Evolutionary conservation across 331 rosid genomes (phyloP).

Genomic region (Telfairia occidentalis): DNA sequence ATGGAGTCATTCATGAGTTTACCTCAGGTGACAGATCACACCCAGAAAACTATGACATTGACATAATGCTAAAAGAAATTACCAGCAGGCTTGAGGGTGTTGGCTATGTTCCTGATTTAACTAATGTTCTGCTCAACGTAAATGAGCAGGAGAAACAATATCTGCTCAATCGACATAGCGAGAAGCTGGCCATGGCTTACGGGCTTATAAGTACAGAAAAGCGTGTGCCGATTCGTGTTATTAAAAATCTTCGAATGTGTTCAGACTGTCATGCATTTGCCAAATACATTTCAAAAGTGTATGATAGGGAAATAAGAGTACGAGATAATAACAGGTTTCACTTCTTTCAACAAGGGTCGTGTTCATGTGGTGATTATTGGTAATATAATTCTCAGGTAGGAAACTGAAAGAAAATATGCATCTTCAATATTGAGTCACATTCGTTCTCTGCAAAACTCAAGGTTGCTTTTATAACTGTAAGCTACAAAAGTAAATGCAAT

Average conservation of each 20-base stretch:
- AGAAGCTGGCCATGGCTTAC: constrained; percentile 70
- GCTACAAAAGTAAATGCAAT: constrained; percentile 1
- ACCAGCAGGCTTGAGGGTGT: constrained; percentile 32
- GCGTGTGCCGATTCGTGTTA: constrained; percentile 42
- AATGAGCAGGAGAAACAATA: constrained; percentile 52
- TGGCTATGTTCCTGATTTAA: constrained; percentile 65
- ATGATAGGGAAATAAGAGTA: constrained; percentile 41
- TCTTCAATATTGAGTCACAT: background rate
- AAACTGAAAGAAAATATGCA: constrained; percentile 1
- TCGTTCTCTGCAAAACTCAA: background rate
- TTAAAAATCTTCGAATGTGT: constrained; percentile 65
- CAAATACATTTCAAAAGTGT: constrained; percentile 48
- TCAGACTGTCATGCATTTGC: constrained; percentile 66
- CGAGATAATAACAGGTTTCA: constrained; percentile 61
- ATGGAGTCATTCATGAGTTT: constrained; percentile 60
- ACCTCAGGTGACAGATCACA: constrained; percentile 52
- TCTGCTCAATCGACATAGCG: constrained; percentile 58
- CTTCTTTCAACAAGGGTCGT: constrained; percentile 44
- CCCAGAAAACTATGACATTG: constrained; percentile 27
- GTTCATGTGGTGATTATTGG: constrained; percentile 70
- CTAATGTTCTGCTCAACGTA: constrained; percentile 59
- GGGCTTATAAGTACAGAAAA: constrained; percentile 45
- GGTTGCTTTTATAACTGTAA: background rate
- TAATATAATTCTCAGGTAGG: constrained; percentile 9
- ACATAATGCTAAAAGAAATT: constrained; percentile 50